Base-by-base conservation (phyloP, 768 basidiomycete species). In the Russula ochroleuca region DNA sequence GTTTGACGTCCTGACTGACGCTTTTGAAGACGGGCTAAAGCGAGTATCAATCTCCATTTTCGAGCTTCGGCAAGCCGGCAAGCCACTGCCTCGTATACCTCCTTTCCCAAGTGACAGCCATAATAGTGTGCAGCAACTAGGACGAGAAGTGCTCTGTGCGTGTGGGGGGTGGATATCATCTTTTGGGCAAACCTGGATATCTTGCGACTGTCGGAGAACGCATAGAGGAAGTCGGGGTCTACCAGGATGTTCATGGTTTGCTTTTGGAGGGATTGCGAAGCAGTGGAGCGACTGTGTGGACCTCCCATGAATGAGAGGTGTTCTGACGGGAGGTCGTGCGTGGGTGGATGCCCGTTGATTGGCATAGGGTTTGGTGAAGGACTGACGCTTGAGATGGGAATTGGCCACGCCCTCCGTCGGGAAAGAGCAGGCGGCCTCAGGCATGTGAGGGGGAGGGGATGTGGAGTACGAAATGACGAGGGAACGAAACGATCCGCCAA, bases 1-100 rank as follows among this genome's bases (percentile, higher is more conserved):
- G 83, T 85, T 2, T 80, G 77, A 57, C 75, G 76, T 48, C 81
- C 80, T 17, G 79, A 77, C 23, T 84, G 80, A 40, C 75, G 71
- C 65, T 75, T 77, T 55, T 80, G 87, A 21, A 84, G 74, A 31
- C 74, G 72, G 57, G 84, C 81, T 19, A 84, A 70, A 23, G 73
- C 65, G 21, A 83, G 74, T 4, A 92, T 73, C 14, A 75, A 69
- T 38, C 73, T 64, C 88, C 89, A 91, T 31, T 76, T 70, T 31
- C 74, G 76, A 53, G 70, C 69, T 9, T 73, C 68, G 21, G 85
- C 80, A 28, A 89, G 73, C 50, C 76, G 79, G 69, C 79, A 74
- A 43, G 80, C 78, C 40, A 85, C 76, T 19, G 76, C 68, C 70
- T 89, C 85, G 81, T 85, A 90, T 10, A 79, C 80, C 63, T 78